Percentiles rank a stretch among this genome's conserved stretches.
These are phyloP conservation scores for Talaromyces sp. DNA, from an alignment of 2,329 filamentous ascomycete genomes.

Conservation along the genomic window DNA sequence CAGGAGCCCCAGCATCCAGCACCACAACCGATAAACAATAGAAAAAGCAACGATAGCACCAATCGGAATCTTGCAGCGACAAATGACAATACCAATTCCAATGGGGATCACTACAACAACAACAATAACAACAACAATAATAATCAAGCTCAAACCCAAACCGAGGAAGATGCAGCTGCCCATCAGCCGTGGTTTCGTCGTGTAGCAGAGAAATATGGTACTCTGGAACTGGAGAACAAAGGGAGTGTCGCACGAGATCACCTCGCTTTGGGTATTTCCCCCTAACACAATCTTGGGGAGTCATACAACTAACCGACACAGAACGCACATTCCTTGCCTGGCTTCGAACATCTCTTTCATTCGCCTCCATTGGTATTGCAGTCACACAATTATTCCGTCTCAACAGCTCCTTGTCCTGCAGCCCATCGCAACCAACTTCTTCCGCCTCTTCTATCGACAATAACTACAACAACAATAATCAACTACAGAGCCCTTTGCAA, in stretches of 20 bases:
- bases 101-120: neutral
- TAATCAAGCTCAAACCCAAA: slow-evolving; percentile 11
- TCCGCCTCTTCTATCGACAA: neutral
- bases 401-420: slow-evolving; percentile 46
- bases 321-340: slow-evolving; percentile 68
- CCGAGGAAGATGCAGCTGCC: neutral
- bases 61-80: neutral
- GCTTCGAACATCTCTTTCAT: slow-evolving; percentile 63
- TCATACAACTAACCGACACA: slow-evolving; percentile 25
- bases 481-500: neutral
- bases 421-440: neutral
- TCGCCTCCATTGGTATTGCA: slow-evolving; percentile 64
- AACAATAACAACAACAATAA: neutral
- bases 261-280: slow-evolving; percentile 55
- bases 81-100: neutral
- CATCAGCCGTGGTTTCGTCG: slow-evolving; percentile 44
- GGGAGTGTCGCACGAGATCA: slow-evolving; percentile 64
- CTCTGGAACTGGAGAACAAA: slow-evolving; percentile 63
- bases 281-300: neutral
- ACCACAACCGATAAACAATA: neutral
- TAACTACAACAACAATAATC: neutral
- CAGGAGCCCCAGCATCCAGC: neutral
- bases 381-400: slow-evolving; percentile 65
- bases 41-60: neutral
- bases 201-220: slow-evolving; percentile 58